Conservation (phyloP, 441 rosid species). For the Daphne laureola region DNA sequence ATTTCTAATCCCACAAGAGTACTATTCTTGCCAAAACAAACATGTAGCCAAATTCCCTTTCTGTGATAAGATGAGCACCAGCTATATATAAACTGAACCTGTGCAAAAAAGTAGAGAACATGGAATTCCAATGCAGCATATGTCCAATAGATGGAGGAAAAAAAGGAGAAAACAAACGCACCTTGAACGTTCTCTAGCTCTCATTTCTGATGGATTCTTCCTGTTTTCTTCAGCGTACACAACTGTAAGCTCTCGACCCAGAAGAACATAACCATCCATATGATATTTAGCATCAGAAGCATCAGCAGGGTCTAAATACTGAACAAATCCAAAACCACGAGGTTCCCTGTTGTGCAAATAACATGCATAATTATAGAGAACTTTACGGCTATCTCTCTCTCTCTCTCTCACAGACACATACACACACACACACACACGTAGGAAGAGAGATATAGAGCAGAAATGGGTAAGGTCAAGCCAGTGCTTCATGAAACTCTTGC, state of each 20-base stretch:
- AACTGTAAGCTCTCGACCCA: conserved; percentile 56
- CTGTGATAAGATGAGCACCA: no score
- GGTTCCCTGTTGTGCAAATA: conserved; percentile 57
- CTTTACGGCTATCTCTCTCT: no score
- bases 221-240: conserved; percentile 68
- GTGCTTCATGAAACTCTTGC: conserved; percentile 25
- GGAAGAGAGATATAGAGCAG: no score
- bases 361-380: conserved; percentile 1
- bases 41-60: no score
- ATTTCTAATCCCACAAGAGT: no score
- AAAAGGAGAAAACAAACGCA: conserved; percentile 7
- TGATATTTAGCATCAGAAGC: conserved; percentile 65
- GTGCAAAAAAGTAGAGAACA: no score
- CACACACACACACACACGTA: no score
- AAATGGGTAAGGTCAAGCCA: conserved; percentile 13
- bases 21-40: no score
- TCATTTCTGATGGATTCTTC: conserved; percentile 67
- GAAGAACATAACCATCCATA: conserved; percentile 58
- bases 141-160: not conserved
- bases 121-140: no score
- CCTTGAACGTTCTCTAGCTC: conserved; percentile 65
- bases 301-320: conserved; percentile 54
- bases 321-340: conserved; percentile 72
- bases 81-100: no score
- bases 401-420: no score